Evolutionary conservation across 257 asterid genomes (phyloP).

Genomic region (Paulownia fortunei): DNA sequence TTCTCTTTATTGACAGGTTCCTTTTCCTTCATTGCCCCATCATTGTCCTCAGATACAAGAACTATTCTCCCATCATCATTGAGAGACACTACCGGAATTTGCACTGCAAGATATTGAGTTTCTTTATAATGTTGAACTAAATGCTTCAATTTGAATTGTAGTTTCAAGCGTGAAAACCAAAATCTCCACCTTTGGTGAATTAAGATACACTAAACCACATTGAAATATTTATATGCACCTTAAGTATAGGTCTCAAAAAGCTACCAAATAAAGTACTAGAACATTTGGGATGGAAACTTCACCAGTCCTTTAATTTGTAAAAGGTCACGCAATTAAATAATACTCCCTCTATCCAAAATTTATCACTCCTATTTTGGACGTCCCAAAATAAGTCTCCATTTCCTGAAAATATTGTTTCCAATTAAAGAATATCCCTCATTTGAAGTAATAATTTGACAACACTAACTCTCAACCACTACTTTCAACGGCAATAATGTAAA

Average conservation of each 20-base stretch:
- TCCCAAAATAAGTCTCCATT: not conserved
- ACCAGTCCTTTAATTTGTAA: not conserved
- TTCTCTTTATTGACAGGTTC: slow-evolving; percentile 80
- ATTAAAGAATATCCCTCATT: not conserved
- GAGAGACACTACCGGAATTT: slow-evolving; percentile 79
- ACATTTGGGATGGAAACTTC: not conserved
- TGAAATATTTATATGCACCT: not conserved
- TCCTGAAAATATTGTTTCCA: not conserved
- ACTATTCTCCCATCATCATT: slow-evolving; percentile 87
- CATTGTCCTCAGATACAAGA: slow-evolving; percentile 59
- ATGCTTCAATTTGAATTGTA: not conserved
- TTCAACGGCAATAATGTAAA: not conserved
- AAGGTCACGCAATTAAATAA: not conserved
- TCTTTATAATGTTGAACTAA: not conserved
- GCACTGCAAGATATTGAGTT: slow-evolving; percentile 62
- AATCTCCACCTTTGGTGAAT: not conserved
- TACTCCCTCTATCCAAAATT: not conserved
- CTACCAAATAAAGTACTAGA: not conserved
- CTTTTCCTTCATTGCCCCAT: slow-evolving; percentile 52
- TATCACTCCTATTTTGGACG: not conserved
- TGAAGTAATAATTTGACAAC: not conserved
- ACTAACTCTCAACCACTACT: not conserved
- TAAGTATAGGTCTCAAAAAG: not conserved
- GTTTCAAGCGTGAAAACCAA: not conserved
- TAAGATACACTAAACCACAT: not conserved